A percentile compares a stretch with the other conserved stretches of the same genome.
Conservation (phyloP, 2,329 filamentous ascomycete species). For the Cladosporium sp. region DNA sequence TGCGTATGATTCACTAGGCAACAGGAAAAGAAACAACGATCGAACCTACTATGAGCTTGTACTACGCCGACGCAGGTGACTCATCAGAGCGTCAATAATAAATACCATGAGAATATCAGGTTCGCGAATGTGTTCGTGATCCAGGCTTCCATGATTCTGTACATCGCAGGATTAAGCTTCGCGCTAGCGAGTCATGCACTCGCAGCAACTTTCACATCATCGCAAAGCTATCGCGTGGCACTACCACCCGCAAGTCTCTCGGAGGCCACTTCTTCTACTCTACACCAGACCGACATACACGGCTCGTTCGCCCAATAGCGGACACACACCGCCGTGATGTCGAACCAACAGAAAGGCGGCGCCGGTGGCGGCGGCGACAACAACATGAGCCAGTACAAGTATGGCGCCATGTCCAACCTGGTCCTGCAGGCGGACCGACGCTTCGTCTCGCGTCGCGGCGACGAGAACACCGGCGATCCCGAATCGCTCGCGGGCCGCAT, state of each 20-base stretch:
- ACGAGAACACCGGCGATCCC: slow-evolving; percentile 94
- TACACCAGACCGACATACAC: slow-evolving; percentile 8
- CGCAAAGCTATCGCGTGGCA: slow-evolving; percentile 10
- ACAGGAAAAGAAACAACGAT: too few species aligned
- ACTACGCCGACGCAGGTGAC: too few species aligned
- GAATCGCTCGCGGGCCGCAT: slow-evolving; percentile 94
- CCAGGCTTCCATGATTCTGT: too few species aligned
- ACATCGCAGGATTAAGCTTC: background rate
- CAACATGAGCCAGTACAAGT: slow-evolving; percentile 34
- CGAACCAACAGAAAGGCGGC: slow-evolving; percentile 12
- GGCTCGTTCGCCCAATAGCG: slow-evolving; percentile 7
- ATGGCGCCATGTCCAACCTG: slow-evolving; percentile 81
- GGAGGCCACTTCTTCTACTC: background rate
- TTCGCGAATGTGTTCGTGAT: too few species aligned
- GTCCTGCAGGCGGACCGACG: slow-evolving; percentile 98
- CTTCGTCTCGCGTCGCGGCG: slow-evolving; percentile 84
- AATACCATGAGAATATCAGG: too few species aligned
- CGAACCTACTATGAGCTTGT: too few species aligned
- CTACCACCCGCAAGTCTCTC: slow-evolving; percentile 1
- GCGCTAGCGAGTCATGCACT: background rate
- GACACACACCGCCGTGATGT: slow-evolving; percentile 7
- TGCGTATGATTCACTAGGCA: too few species aligned
- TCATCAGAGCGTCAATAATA: too few species aligned
- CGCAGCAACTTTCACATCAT: slow-evolving; percentile 6
- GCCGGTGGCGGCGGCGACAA: slow-evolving; percentile 21